Base-by-base conservation (phyloP, 192 early-diverging fungal species). In the Mycoemilia scoparia region DNA sequence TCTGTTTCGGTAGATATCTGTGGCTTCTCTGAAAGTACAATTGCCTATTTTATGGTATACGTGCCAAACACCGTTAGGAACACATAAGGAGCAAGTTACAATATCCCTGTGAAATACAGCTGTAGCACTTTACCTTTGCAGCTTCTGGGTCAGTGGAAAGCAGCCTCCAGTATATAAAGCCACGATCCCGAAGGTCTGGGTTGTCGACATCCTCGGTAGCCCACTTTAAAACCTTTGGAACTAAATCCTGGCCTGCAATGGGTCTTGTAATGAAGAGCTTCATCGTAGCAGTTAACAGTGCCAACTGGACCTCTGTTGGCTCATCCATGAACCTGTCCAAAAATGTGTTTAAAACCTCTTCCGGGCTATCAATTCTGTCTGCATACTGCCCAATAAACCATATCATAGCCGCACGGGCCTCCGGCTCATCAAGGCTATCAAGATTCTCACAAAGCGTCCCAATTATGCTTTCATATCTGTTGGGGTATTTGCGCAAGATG, bases 331-430 rank as follows among this genome's bases (percentile, higher is more conserved):
- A 90, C 3, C 69, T 75, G 27, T 87, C 87, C 19, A 95, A 46
- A 54, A 96, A 98, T 33, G 66, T 70, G 7, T 73, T 79, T 24
- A 98, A 60, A 13, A 96, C 55, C 35, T 80, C 84, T 57, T 89
- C 78, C 3, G 95, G 80, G 57, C 95, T 95, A 29, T 91, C 91
- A 44, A 98, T 98, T 20, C 90, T 63, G 48, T 92, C 89, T 5
- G 91, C 79, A 51, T 98, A 96, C 60, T 98, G 87, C 1, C 95
- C 95, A 51, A 98, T 80, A 36, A 98, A 95, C 95, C 95, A 98
- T 34, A 98, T 87, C 79, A 96, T 82, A n/a, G 87, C 82, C 2
- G 87, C 80, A 51, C 89, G 92, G 19, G 95, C 91, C 51, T 98
- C 95, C 12, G 95, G 80, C 46, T 93, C 88, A 61, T 98, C 95